Evolutionary conservation across 1,284 basidiomycete genomes (phyloP), one percentile per base, ranked within the genome.

Genomic region (Leucoagaricus sp.): DNA sequence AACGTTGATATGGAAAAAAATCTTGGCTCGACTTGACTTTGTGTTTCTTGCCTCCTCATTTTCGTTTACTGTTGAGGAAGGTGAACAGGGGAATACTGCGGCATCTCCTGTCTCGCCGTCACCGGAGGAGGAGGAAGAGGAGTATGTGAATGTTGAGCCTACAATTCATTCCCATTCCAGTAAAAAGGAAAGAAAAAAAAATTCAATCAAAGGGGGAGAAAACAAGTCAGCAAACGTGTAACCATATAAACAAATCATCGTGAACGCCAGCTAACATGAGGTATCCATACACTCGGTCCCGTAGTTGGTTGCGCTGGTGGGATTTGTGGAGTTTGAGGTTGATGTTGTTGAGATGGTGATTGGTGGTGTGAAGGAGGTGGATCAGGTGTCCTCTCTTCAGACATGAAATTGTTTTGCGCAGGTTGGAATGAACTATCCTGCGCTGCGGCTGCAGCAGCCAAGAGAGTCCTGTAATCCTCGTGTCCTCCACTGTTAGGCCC

Each of bases 381-480:
- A 41, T 41, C 40, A 5, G 54, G 54, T 3, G 47, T 54, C 59
- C 82, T 82, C 71, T 89, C 87, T 67, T 89, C 86, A 41, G 82
- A 74, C 74, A 89, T 83, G 61, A 79, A 87, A 54, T 81, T 75
- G 48, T 86, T 83, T 56, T 82, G 79, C 7, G 36, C 44, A 10
- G 72, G 77, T 54, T 67, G 79, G 68, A 80, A 84, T 44, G 76
- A 69, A 4, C 71, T 71, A 41, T 73, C 72, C 49, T 79, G 77
- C 34, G 79, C 80, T 19, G 76, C 77, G 12, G 80, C 83, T 0
- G 80, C 83, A 2, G 76, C 82, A 12, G 78, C 82, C 62, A 87
- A 71, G 56, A 87, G 62, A n/a, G 80, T 76, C 23, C 70, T 71
- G 60, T 82, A 86, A 40, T 84, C 80, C 53, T 75, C 17, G 23